Evolutionary conservation across 2,329 filamentous ascomycete genomes (phyloP).

Genomic region (Nakataea oryzae): DNA sequence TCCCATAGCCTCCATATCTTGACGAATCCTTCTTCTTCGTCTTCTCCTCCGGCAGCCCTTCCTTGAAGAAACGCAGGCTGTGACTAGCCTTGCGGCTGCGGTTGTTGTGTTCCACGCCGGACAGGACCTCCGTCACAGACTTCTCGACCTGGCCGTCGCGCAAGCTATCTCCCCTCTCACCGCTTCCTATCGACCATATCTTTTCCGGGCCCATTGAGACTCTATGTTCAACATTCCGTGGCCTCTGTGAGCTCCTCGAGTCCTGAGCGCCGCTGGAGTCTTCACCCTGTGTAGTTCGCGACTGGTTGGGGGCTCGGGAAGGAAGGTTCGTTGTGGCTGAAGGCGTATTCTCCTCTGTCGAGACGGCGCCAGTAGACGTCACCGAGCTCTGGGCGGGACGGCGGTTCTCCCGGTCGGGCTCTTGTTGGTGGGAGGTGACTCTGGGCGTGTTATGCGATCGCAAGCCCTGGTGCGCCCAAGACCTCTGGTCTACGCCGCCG

Average conservation of each 20-base stretch:
- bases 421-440: not conserved
- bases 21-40: conserved; percentile 37
- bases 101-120: conserved; percentile 50
- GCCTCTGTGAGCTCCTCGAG: conserved; percentile 17
- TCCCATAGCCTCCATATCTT: conserved; percentile 12
- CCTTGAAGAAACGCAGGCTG: conserved; percentile 56
- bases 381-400: not conserved
- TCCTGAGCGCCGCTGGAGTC: conserved; percentile 12
- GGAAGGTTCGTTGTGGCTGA: not conserved
- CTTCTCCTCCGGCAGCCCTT: conserved; percentile 51
- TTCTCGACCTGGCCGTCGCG: conserved; percentile 51
- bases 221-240: conserved; percentile 30
- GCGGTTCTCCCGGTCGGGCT: not conserved
- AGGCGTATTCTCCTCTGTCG: not conserved
- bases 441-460: not conserved
- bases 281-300: not conserved
- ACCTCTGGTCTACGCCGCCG: not conserved
- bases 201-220: conserved; percentile 40
- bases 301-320: not conserved
- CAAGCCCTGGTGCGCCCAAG: not conserved
- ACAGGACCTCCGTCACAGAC: conserved; percentile 51
- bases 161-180: conserved; percentile 32
- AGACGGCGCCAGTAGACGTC: not conserved
- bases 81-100: conserved; percentile 60
- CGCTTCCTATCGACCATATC: conserved; percentile 52